Conservation (phyloP, 805 yeast species). For the Starmerella bombi region DNA sequence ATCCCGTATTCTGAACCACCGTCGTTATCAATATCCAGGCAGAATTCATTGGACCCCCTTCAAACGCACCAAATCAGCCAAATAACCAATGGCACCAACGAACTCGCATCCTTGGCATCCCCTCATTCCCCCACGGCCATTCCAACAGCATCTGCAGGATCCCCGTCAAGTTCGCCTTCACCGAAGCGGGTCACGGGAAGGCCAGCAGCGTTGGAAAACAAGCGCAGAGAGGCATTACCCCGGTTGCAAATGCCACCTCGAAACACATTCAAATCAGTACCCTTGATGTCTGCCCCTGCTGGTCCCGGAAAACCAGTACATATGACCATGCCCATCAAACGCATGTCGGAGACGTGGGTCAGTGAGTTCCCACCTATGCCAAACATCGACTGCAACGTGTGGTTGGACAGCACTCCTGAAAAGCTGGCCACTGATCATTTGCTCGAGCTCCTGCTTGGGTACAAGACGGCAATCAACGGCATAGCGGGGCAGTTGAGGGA, state of each 20-base stretch:
- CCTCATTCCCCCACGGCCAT: neutral
- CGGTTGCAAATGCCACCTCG: slow-evolving; percentile 15
- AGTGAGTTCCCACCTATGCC: slow-evolving; percentile 26
- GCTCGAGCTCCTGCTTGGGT: slow-evolving; percentile 24
- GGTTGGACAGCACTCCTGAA: slow-evolving; percentile 30
- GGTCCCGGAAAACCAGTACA: slow-evolving; percentile 6
- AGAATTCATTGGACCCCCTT: neutral
- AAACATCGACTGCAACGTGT: slow-evolving; percentile 25
- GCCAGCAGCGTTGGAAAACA: neutral
- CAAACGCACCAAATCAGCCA: neutral
- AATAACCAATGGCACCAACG: neutral
- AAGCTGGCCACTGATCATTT: slow-evolving; percentile 26
- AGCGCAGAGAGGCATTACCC: slow-evolving; percentile 7
- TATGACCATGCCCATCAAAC: no score
- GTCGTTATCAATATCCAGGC: neutral
- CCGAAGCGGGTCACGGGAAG: slow-evolving; percentile 3
- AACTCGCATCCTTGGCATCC: neutral
- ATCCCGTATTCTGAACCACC: no score
- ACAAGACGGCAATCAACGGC: slow-evolving; percentile 20
- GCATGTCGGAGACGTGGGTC: no score
- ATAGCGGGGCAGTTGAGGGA: slow-evolving; percentile 14
- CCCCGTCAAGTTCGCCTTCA: slow-evolving; percentile 13
- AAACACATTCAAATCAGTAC: slow-evolving; percentile 1
- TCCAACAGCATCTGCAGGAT: neutral
- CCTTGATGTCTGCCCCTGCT: slow-evolving; percentile 11